Conservation (phyloP, 2,329 filamentous ascomycete genomes). For the Sporothrix euskadiensis region DNA sequence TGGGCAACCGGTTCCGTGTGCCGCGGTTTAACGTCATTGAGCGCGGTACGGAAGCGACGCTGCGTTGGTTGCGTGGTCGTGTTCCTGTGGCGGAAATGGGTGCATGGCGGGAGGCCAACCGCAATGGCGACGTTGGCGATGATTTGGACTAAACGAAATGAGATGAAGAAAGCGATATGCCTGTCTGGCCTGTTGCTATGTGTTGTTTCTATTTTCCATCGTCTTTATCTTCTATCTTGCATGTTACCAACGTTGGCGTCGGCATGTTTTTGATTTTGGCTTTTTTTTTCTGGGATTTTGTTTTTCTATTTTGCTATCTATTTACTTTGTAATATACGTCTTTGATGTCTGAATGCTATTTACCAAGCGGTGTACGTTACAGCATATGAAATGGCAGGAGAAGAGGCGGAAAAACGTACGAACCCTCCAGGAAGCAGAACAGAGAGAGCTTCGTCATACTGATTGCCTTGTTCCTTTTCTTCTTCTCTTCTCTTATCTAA, state of each 20-base stretch:
- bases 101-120: slow-evolving; percentile 51
- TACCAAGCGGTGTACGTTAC: background rate
- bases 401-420: too few relatives aligned
- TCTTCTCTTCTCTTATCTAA: too few relatives aligned
- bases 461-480: too few relatives aligned
- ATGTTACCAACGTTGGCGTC: background rate
- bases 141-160: slow-evolving; percentile 23
- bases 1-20: slow-evolving; percentile 84
- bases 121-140: slow-evolving; percentile 25
- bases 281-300: background rate
- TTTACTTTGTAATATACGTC: background rate
- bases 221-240: background rate
- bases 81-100: slow-evolving; percentile 65
- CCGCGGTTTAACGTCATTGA: slow-evolving; percentile 81
- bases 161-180: background rate
- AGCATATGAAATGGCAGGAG: background rate
- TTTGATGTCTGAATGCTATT: background rate
- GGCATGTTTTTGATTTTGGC: background rate
- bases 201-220: background rate
- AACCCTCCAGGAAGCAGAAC: too few relatives aligned
- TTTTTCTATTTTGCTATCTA: background rate
- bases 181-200: background rate
- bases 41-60: slow-evolving; percentile 80
- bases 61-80: slow-evolving; percentile 77
- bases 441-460: too few relatives aligned